Evolutionary conservation across 2,329 filamentous ascomycete species (phyloP), one percentile per base, ranked within the genome.

Genomic region (Gyromitra esculenta): DNA sequence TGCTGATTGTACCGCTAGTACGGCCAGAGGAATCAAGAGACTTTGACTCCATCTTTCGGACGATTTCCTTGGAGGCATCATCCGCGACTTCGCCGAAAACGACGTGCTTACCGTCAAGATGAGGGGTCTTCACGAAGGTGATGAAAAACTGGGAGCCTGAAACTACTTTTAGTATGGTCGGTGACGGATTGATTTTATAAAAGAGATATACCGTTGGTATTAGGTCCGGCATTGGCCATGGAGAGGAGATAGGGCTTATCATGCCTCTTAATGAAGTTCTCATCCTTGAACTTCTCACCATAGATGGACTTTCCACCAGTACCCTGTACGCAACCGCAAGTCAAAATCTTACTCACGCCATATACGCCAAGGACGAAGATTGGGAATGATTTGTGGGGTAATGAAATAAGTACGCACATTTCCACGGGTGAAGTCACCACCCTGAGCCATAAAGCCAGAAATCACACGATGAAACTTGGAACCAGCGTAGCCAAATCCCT

Each of bases 241-340:
- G 94, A 97, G 81, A 97, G 89, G 81, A 94, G 88, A 87, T 91
- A 92, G 79, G 91, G 91, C 82, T 87, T 86, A 84, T 85, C 85
- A 89, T 97, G 94, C 87, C 89, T 90, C 81, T 87, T 83, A 79
- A 85, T 83, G 88, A 97, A 96, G 91, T 96, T 97, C 91, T 97
- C 93, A 84, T 97, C 93, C 82, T 90, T 86, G 84, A 97, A 97
- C 89, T 95, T 96, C 86, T 96, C 92, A 82, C 93, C 93, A 85
- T 96, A 97, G 89, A 97, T 97, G 84, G 92, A 96, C 87, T 92
- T 92, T 86, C 93, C 93, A 86, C 93, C 93, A 76, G 93, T 95
- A 83, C 93, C 93, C 93, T 96, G 69, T 80, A 71, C 67, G 56
- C 4, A 9, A 60, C 35, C 13, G 43, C 25, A 4, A 56, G 21